Evolutionary conservation across 2,329 filamentous ascomycete species (phyloP).

Genomic region (Cercospora sp.): DNA sequence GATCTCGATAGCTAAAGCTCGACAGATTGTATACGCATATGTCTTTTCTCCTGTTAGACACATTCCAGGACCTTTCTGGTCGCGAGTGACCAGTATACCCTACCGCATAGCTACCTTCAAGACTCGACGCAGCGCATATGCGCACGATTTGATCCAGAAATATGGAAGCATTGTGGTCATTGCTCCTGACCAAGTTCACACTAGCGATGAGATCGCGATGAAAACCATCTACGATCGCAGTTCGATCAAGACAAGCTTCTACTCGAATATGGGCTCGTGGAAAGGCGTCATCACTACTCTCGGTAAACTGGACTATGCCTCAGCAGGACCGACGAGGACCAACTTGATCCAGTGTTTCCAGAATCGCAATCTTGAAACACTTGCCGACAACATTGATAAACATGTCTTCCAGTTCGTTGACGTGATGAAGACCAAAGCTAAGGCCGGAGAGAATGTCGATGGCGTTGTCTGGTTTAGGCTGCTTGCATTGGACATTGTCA

Average conservation of each 20-base stretch:
- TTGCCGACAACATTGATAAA: slow-evolving; percentile 20
- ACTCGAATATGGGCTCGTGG: slow-evolving; percentile 25
- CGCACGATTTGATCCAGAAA: slow-evolving; percentile 9
- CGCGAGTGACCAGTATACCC: slow-evolving; percentile 20
- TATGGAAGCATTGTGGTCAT: slow-evolving; percentile 27
- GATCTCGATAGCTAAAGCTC: neutral
- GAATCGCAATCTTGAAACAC: slow-evolving; percentile 22
- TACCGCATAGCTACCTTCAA: slow-evolving; percentile 19
- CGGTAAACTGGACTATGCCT: slow-evolving; percentile 20
- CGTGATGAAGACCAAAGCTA: slow-evolving; percentile 7
- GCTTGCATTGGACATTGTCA: slow-evolving; percentile 26
- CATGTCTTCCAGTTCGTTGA: slow-evolving; percentile 21
- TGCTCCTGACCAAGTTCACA: slow-evolving; percentile 27
- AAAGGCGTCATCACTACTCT: slow-evolving; percentile 27
- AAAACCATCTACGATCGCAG: slow-evolving; percentile 24
- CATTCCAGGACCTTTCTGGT: slow-evolving; percentile 24
- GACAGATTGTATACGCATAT: slow-evolving; percentile 19
- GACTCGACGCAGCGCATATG: slow-evolving; percentile 19
- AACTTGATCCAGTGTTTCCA: slow-evolving; percentile 27
- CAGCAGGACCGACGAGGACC: slow-evolving; percentile 22
- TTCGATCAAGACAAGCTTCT: slow-evolving; percentile 24
- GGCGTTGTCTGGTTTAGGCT: slow-evolving; percentile 23
- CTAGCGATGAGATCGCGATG: slow-evolving; percentile 23
- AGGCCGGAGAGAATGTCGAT: slow-evolving; percentile 19
- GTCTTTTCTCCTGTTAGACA: slow-evolving; percentile 22